A percentile compares a stretch with the other conserved stretches of the same genome.
phyloP scores from a whole-genome alignment of 163 green algal genomes.

The Coccomyxa subellipsoidea region DNA sequence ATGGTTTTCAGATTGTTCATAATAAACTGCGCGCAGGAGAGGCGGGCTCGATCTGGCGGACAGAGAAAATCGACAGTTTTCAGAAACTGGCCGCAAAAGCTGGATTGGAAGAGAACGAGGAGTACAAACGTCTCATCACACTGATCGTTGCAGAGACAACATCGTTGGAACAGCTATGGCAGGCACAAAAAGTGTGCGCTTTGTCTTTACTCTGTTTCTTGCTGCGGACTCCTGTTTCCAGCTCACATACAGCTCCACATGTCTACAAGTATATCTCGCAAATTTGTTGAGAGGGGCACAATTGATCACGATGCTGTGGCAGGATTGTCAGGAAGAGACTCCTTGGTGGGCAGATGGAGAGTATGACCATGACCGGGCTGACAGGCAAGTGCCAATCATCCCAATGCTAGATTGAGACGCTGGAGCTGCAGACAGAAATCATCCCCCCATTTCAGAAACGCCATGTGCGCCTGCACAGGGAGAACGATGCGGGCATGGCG shows the following conservation, averaged over 20 bases:
- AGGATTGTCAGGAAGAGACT: neutral
- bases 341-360: neutral
- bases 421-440: neutral
- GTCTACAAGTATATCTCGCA: too few relatives aligned
- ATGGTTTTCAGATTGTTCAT: too few relatives aligned
- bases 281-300: neutral
- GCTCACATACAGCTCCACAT: neutral
- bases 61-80: neutral
- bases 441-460: neutral
- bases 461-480: neutral
- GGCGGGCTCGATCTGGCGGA: neutral
- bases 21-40: neutral
- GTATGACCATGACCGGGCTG: neutral
- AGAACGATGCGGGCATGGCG: neutral
- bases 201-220: neutral
- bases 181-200: neutral
- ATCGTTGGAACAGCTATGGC: neutral
- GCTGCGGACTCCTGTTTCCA: neutral
- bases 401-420: neutral
- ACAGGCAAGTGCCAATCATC: neutral
- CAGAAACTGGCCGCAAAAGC: neutral
- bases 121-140: neutral
- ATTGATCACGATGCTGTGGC: neutral
- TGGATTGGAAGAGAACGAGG: neutral
- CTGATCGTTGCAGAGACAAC: neutral